These are phyloP conservation scores for Punctularia strigosozonata DNA, from an alignment of 768 basidiomycete species.

Conservation along the genomic window DNA sequence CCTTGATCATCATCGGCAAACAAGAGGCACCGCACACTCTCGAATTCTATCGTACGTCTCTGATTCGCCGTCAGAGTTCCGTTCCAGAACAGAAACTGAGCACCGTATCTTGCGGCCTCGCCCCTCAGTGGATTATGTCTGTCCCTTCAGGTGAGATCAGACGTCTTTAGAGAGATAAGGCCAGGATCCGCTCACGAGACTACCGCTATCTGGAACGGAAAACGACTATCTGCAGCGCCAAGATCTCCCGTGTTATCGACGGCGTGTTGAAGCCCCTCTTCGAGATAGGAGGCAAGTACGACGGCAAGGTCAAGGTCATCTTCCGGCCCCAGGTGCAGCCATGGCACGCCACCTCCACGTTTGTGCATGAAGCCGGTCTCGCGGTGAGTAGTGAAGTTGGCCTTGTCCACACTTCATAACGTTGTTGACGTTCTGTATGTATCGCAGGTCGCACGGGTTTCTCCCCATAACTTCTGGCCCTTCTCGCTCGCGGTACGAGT, in stretches of 20 bases:
- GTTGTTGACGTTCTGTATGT: too few relatives aligned
- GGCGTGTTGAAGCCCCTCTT: constrained; percentile 48
- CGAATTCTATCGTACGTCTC: constrained; percentile 58
- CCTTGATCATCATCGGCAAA: constrained; percentile 51
- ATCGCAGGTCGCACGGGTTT: constrained; percentile 51
- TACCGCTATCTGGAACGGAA: not conserved
- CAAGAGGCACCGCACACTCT: constrained; percentile 60
- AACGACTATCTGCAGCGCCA: constrained; percentile 33
- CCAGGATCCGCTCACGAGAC: not conserved
- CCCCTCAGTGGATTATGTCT: constrained; percentile 70
- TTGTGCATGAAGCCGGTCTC: constrained; percentile 72
- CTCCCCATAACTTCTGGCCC: constrained; percentile 72
- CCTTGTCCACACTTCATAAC: too few relatives aligned
- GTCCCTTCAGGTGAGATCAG: constrained; percentile 54
- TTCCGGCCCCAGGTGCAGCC: constrained; percentile 65
- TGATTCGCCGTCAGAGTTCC: not conserved
- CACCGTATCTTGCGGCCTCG: too few relatives aligned
- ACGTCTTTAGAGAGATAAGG: not conserved
- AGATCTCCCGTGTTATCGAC: constrained; percentile 49
- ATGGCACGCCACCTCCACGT: constrained; percentile 69
- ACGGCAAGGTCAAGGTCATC: constrained; percentile 64
- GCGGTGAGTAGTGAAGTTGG: constrained; percentile 54
- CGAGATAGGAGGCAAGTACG: constrained; percentile 45
- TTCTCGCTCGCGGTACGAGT: constrained; percentile 53
- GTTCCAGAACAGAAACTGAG: too few relatives aligned